A percentile compares a stretch with the other conserved stretches of the same genome.
phyloP scores from a whole-genome alignment of 2,329 filamentous ascomycete genomes.

The Cordyceps cicadae region DNA sequence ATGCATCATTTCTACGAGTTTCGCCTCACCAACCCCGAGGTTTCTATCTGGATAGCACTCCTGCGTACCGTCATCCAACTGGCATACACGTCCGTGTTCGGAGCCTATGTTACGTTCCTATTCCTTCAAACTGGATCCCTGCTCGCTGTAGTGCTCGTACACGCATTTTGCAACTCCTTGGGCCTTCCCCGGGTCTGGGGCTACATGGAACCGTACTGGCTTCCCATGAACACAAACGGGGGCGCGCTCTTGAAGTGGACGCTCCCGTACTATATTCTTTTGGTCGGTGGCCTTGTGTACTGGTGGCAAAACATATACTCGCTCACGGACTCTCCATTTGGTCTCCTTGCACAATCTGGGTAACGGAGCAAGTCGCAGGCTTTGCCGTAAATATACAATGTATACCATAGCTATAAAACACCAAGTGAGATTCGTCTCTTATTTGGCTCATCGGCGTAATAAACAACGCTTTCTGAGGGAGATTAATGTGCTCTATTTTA shows the following conservation, averaged over 20 bases:
- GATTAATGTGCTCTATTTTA: not conserved
- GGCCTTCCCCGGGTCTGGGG: constrained; percentile 85
- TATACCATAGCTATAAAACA: not conserved
- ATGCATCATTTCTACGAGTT: constrained; percentile 96
- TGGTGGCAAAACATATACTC: constrained; percentile 67
- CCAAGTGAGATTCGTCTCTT: not conserved
- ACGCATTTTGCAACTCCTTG: constrained; percentile 88
- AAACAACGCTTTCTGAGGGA: not conserved
- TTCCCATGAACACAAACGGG: constrained; percentile 19
- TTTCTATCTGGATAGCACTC: constrained; percentile 54
- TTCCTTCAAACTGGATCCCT: constrained; percentile 80
- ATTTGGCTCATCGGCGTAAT: not conserved
- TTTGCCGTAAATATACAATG: not conserved
- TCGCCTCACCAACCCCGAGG: constrained; percentile 66
- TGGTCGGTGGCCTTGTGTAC: constrained; percentile 60
- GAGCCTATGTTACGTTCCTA: constrained; percentile 84
- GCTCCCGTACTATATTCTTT: constrained; percentile 66
- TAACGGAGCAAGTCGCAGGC: too few relatives aligned
- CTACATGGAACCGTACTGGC: constrained; percentile 50
- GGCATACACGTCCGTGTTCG: constrained; percentile 84
- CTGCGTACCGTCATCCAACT: constrained; percentile 76
- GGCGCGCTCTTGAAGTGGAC: constrained; percentile 49
- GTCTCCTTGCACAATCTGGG: constrained; percentile 17
- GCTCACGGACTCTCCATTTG: constrained; percentile 50
- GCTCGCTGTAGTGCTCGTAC: constrained; percentile 64